phyloP scores from a whole-genome alignment of 352 stramenopile genomes.

The Phytophthora pisi region DNA sequence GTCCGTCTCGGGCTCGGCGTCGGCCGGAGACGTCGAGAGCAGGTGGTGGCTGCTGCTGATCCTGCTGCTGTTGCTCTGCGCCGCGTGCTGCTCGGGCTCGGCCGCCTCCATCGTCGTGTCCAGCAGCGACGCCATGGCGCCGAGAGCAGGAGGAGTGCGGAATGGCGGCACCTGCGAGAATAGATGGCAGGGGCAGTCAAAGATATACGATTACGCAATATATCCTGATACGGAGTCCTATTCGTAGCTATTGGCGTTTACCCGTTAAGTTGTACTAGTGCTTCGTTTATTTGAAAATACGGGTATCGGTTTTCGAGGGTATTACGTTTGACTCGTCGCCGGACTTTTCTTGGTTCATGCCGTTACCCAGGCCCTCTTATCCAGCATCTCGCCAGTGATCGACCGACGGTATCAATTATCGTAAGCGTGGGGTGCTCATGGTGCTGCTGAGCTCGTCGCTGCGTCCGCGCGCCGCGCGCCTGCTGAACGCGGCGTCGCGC shows the following conservation, averaged over 20 bases:
- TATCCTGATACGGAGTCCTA: slow-evolving; percentile 4
- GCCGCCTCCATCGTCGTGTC: slow-evolving; percentile 52
- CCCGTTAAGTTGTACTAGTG: no score
- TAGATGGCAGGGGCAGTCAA: neutral
- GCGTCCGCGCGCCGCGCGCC: slow-evolving; percentile 13
- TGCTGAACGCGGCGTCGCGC: slow-evolving; percentile 19
- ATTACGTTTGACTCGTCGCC: neutral
- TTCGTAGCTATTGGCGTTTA: no score
- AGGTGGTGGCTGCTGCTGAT: no score
- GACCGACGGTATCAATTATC: no score
- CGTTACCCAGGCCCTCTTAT: slow-evolving; percentile 9
- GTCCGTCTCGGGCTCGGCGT: slow-evolving; percentile 32
- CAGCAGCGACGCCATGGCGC: slow-evolving; percentile 38
- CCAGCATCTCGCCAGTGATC: neutral
- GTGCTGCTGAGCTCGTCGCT: slow-evolving; percentile 22
- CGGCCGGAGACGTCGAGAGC: slow-evolving; percentile 12
- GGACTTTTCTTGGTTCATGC: slow-evolving; percentile 15
- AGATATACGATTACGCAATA: neutral
- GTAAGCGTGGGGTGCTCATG: neutral
- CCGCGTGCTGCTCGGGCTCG: slow-evolving; percentile 16
- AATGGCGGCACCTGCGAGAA: slow-evolving; percentile 10
- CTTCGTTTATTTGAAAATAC: neutral
- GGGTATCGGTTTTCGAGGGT: neutral
- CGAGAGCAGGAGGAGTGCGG: neutral
- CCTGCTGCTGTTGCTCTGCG: slow-evolving; percentile 2